phyloP scores from a whole-genome alignment of 2,329 filamentous ascomycete genomes.

The Beauveria asiatica region DNA sequence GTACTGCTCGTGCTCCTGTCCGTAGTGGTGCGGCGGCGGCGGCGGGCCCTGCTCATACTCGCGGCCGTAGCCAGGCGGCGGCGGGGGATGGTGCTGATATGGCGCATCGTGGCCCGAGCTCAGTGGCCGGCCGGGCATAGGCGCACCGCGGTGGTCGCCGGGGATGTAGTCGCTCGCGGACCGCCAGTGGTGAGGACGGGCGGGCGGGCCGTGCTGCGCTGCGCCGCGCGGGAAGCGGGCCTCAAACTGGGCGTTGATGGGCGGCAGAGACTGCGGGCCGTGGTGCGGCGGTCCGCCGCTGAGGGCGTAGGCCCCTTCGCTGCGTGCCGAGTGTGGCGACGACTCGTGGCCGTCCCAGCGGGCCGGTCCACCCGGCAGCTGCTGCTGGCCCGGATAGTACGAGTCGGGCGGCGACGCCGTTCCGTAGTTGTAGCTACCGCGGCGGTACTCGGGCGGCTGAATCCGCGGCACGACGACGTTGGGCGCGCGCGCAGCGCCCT shows the following conservation, averaged over 20 bases:
- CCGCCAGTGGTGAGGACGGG: slow-evolving; percentile 5
- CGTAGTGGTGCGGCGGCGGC: background rate
- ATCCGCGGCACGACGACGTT: slow-evolving; percentile 18
- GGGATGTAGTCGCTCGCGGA: slow-evolving; percentile 2
- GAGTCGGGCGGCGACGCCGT: background rate
- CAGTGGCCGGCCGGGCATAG: background rate
- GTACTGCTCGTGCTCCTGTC: slow-evolving; percentile 1
- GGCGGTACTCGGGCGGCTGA: slow-evolving; percentile 15
- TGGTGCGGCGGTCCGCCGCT: background rate
- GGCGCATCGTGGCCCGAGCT: slow-evolving; percentile 1
- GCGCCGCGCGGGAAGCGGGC: background rate
- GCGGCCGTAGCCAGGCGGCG: background rate
- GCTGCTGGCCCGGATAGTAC: slow-evolving; percentile 1
- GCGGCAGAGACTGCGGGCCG: slow-evolving; percentile 14
- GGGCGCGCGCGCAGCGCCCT: slow-evolving; percentile 12
- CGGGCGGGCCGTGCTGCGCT: background rate
- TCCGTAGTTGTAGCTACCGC: slow-evolving; percentile 3
- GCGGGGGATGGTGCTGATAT: background rate
- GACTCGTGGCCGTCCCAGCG: slow-evolving; percentile 6
- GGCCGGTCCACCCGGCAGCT: background rate
- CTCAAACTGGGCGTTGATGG: slow-evolving; percentile 17
- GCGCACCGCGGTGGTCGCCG: background rate
- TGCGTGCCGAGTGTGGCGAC: slow-evolving; percentile 4
- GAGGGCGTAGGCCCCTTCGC: slow-evolving; percentile 1
- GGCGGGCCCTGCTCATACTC: background rate